Evolutionary conservation across 202 grass and related monocot species (phyloP).

Genomic region (Brachypodium distachyon): DNA sequence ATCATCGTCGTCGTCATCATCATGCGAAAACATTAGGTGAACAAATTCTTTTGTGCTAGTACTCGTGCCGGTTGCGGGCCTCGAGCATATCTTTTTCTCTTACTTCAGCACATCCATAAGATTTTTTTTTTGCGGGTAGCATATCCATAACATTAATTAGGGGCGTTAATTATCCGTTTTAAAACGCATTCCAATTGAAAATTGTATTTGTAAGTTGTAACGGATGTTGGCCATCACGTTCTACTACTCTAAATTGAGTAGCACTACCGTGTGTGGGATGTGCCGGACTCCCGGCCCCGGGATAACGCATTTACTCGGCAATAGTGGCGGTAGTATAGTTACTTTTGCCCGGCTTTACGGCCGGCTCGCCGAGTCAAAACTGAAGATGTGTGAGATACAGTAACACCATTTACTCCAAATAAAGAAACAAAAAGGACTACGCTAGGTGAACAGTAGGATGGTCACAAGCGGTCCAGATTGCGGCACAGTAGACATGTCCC

Average conservation of each 20-base stretch:
- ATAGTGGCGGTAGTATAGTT: neutral
- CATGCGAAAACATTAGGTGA: no score
- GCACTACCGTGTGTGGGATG: no score
- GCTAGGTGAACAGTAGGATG: constrained; percentile 8
- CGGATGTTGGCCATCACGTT: neutral
- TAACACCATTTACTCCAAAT: constrained; percentile 16
- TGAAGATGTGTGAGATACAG: constrained; percentile 9
- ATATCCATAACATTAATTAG: neutral
- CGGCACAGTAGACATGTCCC: neutral
- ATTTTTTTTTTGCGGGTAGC: no score
- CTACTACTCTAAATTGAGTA: no score
- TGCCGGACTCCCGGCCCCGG: neutral
- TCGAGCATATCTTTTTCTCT: no score
- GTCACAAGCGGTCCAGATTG: neutral
- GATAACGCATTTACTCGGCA: neutral
- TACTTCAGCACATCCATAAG: no score
- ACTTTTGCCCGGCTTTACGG: neutral
- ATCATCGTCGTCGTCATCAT: no score
- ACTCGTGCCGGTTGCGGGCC: no score
- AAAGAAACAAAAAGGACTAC: constrained; percentile 29
- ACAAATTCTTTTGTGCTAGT: no score
- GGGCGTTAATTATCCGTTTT: neutral
- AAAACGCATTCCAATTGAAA: no score
- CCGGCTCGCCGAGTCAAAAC: neutral
- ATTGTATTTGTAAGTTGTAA: neutral